A percentile compares a stretch with the other conserved stretches of the same genome.
Conservation (phyloP, 2,329 filamentous ascomycete genomes). For the Coniochaeta sp. region DNA sequence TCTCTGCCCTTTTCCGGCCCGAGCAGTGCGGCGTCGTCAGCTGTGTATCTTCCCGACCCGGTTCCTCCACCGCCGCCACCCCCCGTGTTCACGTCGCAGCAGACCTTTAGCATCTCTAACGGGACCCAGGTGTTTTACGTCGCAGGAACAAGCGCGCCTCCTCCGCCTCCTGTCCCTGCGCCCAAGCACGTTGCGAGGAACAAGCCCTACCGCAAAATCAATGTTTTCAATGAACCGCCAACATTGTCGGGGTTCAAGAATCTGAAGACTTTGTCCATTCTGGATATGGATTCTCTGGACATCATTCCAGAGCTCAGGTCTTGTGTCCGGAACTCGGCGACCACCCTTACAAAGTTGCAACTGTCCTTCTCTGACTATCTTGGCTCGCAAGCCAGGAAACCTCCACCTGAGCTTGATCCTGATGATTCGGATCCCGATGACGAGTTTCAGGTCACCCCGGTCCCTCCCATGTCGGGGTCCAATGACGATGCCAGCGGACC, state of each 20-base stretch:
- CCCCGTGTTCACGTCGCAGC: not conserved
- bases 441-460: slow-evolving; percentile 41
- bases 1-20: slow-evolving; percentile 31
- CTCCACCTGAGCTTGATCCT: slow-evolving; percentile 27
- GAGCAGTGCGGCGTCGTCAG: slow-evolving; percentile 8
- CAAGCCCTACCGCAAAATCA: slow-evolving; percentile 24
- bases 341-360: slow-evolving; percentile 46
- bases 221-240: slow-evolving; percentile 31
- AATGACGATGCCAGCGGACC: slow-evolving; percentile 31
- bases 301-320: slow-evolving; percentile 47
- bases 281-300: slow-evolving; percentile 55
- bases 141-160: slow-evolving; percentile 17
- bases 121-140: slow-evolving; percentile 16
- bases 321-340: slow-evolving; percentile 47
- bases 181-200: slow-evolving; percentile 28
- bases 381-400: slow-evolving; percentile 38
- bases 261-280: slow-evolving; percentile 43
- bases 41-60: slow-evolving; percentile 15
- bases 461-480: slow-evolving; percentile 18
- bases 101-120: slow-evolving; percentile 10
- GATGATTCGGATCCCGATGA: slow-evolving; percentile 45
- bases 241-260: slow-evolving; percentile 52
- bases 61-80: slow-evolving; percentile 9
- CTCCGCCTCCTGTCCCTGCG: slow-evolving; percentile 19
- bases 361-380: slow-evolving; percentile 52